phyloP scores from a whole-genome alignment of 768 basidiomycete species.

The Kwoniella sp. region DNA sequence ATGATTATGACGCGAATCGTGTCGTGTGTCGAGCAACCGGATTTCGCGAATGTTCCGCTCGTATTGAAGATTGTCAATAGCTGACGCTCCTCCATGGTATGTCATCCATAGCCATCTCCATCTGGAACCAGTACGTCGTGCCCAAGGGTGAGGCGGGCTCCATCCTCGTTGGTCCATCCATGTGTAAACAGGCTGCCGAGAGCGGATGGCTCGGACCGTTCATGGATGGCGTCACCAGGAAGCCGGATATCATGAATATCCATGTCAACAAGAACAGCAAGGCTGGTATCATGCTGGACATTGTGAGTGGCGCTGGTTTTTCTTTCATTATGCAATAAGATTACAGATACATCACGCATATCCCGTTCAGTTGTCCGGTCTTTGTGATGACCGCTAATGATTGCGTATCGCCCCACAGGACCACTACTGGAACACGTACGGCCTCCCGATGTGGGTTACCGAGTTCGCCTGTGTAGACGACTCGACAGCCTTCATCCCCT shows the following conservation, averaged over 20 bases:
- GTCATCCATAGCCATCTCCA: slow-evolving; percentile 16
- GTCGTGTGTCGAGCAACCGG: no score
- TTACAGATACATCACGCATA: no score
- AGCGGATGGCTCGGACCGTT: slow-evolving; percentile 44
- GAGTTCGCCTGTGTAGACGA: slow-evolving; percentile 50
- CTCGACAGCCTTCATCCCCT: slow-evolving; percentile 39
- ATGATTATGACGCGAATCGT: no score
- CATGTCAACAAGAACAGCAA: slow-evolving; percentile 47
- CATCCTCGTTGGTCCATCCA: slow-evolving; percentile 41
- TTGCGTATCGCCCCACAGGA: no score
- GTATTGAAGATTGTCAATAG: background rate
- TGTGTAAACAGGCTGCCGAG: slow-evolving; percentile 54
- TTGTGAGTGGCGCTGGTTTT: slow-evolving; percentile 30
- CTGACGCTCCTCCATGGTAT: background rate
- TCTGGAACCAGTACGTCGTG: slow-evolving; percentile 46
- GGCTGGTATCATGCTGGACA: slow-evolving; percentile 39
- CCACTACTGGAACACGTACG: slow-evolving; percentile 45
- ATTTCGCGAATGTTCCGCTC: no score
- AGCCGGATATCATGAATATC: slow-evolving; percentile 40
- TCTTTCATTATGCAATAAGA: no score
- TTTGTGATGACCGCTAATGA: no score
- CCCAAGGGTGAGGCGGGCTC: slow-evolving; percentile 41
- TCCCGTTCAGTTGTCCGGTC: no score
- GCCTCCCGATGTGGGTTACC: slow-evolving; percentile 35
- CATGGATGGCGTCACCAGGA: slow-evolving; percentile 24